Evolutionary conservation across 1,139 yeast genomes (phyloP), one percentile per base, ranked within the genome.

Genomic region (Yamadazyma taylorii): DNA sequence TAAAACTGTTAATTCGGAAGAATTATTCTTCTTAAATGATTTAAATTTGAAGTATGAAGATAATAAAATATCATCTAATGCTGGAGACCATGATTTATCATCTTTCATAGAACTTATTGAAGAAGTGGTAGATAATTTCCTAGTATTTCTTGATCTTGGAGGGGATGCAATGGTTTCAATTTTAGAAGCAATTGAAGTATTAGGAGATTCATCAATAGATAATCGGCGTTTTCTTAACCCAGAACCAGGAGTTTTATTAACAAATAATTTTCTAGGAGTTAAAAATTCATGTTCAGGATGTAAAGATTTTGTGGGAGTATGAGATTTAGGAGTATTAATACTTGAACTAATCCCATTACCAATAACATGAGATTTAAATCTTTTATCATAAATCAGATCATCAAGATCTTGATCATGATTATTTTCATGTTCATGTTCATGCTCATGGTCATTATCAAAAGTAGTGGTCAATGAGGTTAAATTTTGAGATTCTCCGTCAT

Each of bases 51-150:
- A 51, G 40, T 61, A 66, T 13, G 73, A 64, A 28, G 60, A 59
- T 33, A 68, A 52, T 31, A 70, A 52, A 24, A 60, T 54, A 10
- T 65, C 66, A 45, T 69, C 75, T 26, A 70, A 52, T 17, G 62
- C 64, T 0, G 60, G 46, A 36, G 60, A 55, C 76, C 76, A 70
- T 5, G 66, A 67, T 41, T 62, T 65, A 28, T 59, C 63, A 17
- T 46, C 50, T 15, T 33, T 42, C n/a, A 32, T 21, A 4, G 35
- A 21, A 25, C 27, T 36, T 27, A 32, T 37, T 21, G 37, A 35
- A 27, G 44, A 35, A 10, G 43, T 25, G 14, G 47, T 26, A 8
- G 53, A 40, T 13, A 42, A 34, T 25, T 37, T 33, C 5, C 26
- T 27, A 39, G 37, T 5, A 36, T 38, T n/a, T 35, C 38, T 24